A percentile compares a stretch with the other conserved stretches of the same genome.
These are phyloP conservation scores for Stephanodiscus minutulus DNA, from an alignment of 108 stramenopile genomes.

Conservation along the genomic window DNA sequence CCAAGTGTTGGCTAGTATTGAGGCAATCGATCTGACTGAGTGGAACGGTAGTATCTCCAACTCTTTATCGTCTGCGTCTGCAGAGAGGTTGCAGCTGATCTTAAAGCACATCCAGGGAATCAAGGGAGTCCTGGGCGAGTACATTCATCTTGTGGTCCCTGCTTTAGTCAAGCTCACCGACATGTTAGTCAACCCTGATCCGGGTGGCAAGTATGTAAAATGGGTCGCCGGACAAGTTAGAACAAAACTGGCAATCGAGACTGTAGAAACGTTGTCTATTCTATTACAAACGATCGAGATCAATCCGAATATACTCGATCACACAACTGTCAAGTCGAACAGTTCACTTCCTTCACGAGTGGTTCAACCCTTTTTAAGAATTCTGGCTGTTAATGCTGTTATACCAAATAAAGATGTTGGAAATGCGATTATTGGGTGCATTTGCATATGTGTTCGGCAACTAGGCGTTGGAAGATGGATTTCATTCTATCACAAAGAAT, in stretches of 20 bases:
- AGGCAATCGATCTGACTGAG: constrained; percentile 63
- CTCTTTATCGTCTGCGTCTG: background rate
- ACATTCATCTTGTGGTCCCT: constrained; percentile 84
- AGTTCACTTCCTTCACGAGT: constrained; percentile 68
- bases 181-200: constrained; percentile 52
- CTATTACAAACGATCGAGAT: constrained; percentile 53
- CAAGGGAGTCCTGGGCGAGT: constrained; percentile 69
- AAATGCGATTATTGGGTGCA: constrained; percentile 64
- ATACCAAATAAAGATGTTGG: constrained; percentile 65
- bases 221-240: constrained; percentile 11
- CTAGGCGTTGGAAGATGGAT: constrained; percentile 72
- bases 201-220: constrained; percentile 23
- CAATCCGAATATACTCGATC: constrained; percentile 26
- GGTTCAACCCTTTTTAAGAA: constrained; percentile 78
- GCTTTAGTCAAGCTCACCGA: constrained; percentile 82
- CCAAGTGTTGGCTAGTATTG: constrained; percentile 65
- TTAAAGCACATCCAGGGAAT: constrained; percentile 67
- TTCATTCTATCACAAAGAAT: constrained; percentile 70
- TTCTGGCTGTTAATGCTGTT: constrained; percentile 50
- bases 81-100: constrained; percentile 69
- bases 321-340: constrained; percentile 43
- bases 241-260: constrained; percentile 55
- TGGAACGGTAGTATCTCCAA: constrained; percentile 39
- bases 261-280: constrained; percentile 64
- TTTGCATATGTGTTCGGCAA: constrained; percentile 76